These are phyloP conservation scores for Dispira simplex DNA, from an alignment of 192 early-diverging fungal genomes.

Conservation along the genomic window DNA sequence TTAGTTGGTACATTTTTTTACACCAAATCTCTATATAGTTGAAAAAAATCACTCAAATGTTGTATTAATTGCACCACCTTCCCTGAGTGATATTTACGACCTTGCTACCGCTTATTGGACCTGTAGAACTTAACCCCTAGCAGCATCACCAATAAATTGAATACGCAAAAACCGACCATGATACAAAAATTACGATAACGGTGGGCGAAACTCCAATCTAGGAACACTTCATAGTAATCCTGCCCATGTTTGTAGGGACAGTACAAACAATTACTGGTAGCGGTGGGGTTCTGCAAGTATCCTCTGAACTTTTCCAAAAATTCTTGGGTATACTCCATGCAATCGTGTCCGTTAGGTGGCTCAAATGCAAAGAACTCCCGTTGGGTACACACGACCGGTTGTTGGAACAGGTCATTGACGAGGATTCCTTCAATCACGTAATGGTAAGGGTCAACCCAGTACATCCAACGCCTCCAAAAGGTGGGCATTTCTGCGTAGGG, in stretches of 20 bases:
- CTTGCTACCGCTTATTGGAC: constrained; percentile 22
- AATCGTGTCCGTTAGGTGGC: constrained; percentile 38
- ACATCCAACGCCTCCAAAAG: constrained; percentile 60
- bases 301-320: constrained; percentile 37
- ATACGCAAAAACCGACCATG: constrained; percentile 32
- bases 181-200: constrained; percentile 50
- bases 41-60: no score
- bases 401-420: constrained; percentile 37
- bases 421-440: constrained; percentile 50
- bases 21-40: no score
- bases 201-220: constrained; percentile 35
- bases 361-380: constrained; percentile 37
- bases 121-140: constrained; percentile 22
- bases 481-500: constrained; percentile 37
- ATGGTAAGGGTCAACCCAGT: constrained; percentile 45
- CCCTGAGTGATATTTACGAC: no score
- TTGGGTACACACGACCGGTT: constrained; percentile 26
- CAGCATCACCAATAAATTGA: constrained; percentile 29
- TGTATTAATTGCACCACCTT: no score
- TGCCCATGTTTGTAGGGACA: constrained; percentile 39
- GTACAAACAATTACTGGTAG: constrained; percentile 40
- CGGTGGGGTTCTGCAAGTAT: constrained; percentile 35
- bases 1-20: no score
- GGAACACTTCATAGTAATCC: constrained; percentile 28
- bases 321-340: constrained; percentile 35